Evolutionary conservation across 495 filamentous ascomycete species (phyloP).

Genomic region (Aspergillus baeticus): DNA sequence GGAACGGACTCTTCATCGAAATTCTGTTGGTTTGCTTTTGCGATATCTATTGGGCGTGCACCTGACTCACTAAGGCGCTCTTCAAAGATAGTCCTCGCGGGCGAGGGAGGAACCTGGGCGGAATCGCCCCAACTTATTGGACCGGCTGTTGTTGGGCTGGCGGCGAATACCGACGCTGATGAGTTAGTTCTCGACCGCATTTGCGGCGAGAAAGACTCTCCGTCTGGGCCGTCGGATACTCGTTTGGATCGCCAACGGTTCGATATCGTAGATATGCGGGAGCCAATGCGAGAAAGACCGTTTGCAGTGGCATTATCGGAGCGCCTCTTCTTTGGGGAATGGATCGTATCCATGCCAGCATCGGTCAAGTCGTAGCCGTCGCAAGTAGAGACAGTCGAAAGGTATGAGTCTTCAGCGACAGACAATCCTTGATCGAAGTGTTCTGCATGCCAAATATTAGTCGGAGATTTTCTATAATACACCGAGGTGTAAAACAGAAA

Average conservation of each 20-base stretch:
- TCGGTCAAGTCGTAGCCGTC: constrained; percentile 61
- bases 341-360: constrained; percentile 58
- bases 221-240: constrained; percentile 45
- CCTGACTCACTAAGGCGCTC: constrained; percentile 52
- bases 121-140: constrained; percentile 52
- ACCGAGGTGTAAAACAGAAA: constrained; percentile 1
- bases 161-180: constrained; percentile 64
- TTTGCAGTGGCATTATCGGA: constrained; percentile 64
- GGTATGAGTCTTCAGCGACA: constrained; percentile 33
- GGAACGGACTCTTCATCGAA: constrained; percentile 55
- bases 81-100: constrained; percentile 65
- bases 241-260: constrained; percentile 62
- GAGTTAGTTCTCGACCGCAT: constrained; percentile 55
- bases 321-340: constrained; percentile 58
- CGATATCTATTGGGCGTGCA: constrained; percentile 54
- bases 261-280: constrained; percentile 70
- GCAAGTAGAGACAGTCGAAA: constrained; percentile 30
- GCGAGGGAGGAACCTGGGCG: constrained; percentile 57
- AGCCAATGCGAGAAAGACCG: constrained; percentile 65
- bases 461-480: constrained; percentile 12
- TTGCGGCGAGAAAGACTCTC: constrained; percentile 32
- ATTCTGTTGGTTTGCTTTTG: constrained; percentile 52
- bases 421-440: constrained; percentile 37
- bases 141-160: constrained; percentile 49
- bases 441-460: constrained; percentile 22